Evolutionary conservation across 2,329 filamentous ascomycete genomes (phyloP).

Genomic region (Polytolypa hystricis): DNA sequence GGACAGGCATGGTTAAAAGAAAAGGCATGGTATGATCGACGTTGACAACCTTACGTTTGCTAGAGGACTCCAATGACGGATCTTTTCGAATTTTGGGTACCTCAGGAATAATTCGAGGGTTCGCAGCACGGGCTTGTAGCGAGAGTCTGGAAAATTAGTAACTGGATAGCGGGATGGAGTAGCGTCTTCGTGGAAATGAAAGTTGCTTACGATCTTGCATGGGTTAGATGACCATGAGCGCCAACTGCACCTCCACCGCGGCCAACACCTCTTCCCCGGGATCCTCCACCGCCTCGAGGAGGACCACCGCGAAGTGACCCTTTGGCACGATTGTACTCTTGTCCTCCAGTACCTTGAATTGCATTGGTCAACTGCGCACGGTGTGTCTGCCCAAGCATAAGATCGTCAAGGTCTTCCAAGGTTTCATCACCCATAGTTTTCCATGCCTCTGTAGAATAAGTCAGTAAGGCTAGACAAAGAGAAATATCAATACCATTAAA

Average conservation of each 20-base stretch:
- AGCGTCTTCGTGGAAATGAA: too few species aligned
- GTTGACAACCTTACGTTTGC: too few species aligned
- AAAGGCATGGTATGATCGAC: too few species aligned
- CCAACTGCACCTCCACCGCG: conserved; percentile 19
- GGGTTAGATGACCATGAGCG: conserved; percentile 14
- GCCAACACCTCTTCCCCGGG: conserved; percentile 8
- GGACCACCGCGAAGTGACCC: neutral
- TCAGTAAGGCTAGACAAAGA: conserved; percentile 9
- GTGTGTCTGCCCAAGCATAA: conserved; percentile 30
- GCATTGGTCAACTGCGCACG: conserved; percentile 19
- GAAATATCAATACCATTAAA: neutral
- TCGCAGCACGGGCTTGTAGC: too few species aligned
- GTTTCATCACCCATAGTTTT: conserved; percentile 19
- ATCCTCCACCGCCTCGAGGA: neutral
- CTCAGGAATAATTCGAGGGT: too few species aligned
- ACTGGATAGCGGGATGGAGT: too few species aligned
- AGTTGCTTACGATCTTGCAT: too few species aligned
- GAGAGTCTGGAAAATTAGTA: too few species aligned
- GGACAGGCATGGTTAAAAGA: too few species aligned
- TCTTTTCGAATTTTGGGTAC: neutral
- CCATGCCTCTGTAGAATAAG: conserved; percentile 19
- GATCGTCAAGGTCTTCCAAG: conserved; percentile 20
- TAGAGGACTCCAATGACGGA: too few species aligned
- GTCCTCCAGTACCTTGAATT: conserved; percentile 13
- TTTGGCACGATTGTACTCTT: conserved; percentile 8